These are phyloP conservation scores for Hymenoscyphus repandus DNA, from an alignment of 2,329 filamentous ascomycete genomes.

Conservation along the genomic window DNA sequence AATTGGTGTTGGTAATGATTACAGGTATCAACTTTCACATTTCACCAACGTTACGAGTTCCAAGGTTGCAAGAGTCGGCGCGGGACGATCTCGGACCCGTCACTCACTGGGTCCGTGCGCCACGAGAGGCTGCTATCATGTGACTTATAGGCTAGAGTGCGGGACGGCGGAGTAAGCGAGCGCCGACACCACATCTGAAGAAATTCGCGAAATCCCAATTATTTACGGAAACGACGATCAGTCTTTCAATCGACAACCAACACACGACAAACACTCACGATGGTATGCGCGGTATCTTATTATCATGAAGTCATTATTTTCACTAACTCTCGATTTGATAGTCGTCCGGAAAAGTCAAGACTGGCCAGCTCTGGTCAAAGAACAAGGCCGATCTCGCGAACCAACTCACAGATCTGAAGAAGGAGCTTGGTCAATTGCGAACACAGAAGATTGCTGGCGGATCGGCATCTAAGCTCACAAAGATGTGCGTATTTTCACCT, in stretches of 20 bases:
- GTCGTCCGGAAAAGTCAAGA: conserved; percentile 76
- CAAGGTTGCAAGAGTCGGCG: background rate
- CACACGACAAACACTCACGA: conserved; percentile 20
- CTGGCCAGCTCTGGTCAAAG: conserved; percentile 96
- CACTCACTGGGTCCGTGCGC: no score
- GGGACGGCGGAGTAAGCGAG: background rate
- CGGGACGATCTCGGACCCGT: background rate
- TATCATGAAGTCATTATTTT: conserved; percentile 1
- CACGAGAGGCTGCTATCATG: background rate
- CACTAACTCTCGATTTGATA: conserved; percentile 39
- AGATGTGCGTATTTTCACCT: conserved; percentile 65
- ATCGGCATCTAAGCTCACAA: conserved; percentile 91
- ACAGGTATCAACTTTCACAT: background rate
- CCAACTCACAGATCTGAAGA: conserved; percentile 92
- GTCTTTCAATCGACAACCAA: conserved; percentile 9
- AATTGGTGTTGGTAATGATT: background rate
- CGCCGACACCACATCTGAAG: background rate
- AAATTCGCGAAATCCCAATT: conserved; percentile 3
- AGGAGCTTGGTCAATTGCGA: conserved; percentile 90
- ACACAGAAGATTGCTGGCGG: conserved; percentile 97
- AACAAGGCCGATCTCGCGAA: conserved; percentile 97
- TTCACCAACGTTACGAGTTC: background rate
- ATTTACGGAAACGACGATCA: conserved; percentile 9
- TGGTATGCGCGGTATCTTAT: conserved; percentile 13
- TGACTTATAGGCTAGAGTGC: background rate